phyloP scores from a whole-genome alignment of 2,329 filamentous ascomycete genomes.

The Colletotrichum sublineola region DNA sequence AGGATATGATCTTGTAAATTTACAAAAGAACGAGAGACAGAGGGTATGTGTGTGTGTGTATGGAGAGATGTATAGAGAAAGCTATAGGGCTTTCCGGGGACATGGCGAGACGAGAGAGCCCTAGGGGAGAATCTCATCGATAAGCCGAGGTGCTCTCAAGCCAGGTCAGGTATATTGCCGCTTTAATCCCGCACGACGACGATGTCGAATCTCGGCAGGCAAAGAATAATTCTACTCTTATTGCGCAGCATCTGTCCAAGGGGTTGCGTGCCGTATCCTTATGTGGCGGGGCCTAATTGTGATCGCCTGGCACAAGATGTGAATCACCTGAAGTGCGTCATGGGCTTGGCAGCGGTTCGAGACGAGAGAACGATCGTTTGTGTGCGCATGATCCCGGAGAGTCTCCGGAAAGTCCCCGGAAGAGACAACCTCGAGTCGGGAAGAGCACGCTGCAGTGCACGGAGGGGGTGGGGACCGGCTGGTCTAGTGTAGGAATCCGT shows the following conservation, averaged over 20 bases:
- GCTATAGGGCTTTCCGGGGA: neutral
- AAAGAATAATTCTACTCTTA: constrained; percentile 15
- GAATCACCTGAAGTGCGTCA: constrained; percentile 34
- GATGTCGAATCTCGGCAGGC: constrained; percentile 11
- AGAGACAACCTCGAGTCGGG: neutral
- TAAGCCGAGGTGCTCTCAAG: neutral
- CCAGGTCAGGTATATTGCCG: neutral
- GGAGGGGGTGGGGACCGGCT: too few species aligned
- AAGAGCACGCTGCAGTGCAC: neutral
- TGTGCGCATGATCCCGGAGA: neutral
- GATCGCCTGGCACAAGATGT: constrained; percentile 22
- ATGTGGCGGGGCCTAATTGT: neutral
- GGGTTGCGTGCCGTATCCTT: neutral
- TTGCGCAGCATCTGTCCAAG: neutral
- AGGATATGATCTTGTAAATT: constrained; percentile 37
- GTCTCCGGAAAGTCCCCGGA: too few species aligned
- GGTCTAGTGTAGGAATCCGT: neutral
- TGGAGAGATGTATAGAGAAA: neutral
- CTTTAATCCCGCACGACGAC: neutral
- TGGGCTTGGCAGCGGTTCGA: constrained; percentile 22
- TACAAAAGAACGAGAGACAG: neutral
- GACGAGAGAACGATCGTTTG: neutral
- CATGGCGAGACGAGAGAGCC: neutral
- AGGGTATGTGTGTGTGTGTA: too few species aligned
- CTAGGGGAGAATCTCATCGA: constrained; percentile 1